Percentiles rank a stretch among this genome's conserved stretches.
These are phyloP conservation scores for Pseudonectria buxi DNA, from an alignment of 2,329 filamentous ascomycete genomes.

Conservation along the genomic window DNA sequence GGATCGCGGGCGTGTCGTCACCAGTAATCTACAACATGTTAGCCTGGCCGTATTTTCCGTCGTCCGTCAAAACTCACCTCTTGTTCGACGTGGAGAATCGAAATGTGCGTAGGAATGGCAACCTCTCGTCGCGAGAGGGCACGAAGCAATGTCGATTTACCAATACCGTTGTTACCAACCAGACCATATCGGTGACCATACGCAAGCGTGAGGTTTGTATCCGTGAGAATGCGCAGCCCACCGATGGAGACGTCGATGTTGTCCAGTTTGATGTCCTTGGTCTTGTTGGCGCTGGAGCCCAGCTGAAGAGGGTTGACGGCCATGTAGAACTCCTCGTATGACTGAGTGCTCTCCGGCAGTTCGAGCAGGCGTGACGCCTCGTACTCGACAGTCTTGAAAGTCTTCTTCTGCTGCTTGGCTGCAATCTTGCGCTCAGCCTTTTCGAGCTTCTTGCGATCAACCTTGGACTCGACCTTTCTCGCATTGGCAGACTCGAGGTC, in stretches of 20 bases:
- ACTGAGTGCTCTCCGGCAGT: conserved; percentile 73
- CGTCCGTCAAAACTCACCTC: conserved; percentile 54
- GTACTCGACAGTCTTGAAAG: conserved; percentile 97
- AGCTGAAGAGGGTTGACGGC: conserved; percentile 93
- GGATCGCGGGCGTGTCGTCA: conserved; percentile 89
- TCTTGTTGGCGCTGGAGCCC: conserved; percentile 71
- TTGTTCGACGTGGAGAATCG: conserved; percentile 97
- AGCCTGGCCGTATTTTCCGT: not conserved
- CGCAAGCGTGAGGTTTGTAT: conserved; percentile 82
- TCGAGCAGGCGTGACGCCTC: conserved; percentile 88
- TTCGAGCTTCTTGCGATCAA: conserved; percentile 97
- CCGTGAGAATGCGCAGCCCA: conserved; percentile 79
- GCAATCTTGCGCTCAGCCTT: conserved; percentile 97
- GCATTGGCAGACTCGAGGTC: conserved; percentile 91
- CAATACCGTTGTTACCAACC: conserved; percentile 98
- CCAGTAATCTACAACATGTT: conserved; percentile 63
- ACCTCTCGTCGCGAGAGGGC: conserved; percentile 90
- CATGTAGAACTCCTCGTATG: conserved; percentile 99
- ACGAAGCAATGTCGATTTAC: conserved; percentile 89
- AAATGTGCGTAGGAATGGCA: conserved; percentile 92
- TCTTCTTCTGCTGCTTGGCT: conserved; percentile 97
- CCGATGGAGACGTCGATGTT: conserved; percentile 91
- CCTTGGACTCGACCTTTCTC: conserved; percentile 93
- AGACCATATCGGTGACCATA: conserved; percentile 94
- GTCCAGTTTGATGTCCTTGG: conserved; percentile 98